Evolutionary conservation across 2,329 filamentous ascomycete species (phyloP).

Genomic region (Akanthomyces muscarius): DNA sequence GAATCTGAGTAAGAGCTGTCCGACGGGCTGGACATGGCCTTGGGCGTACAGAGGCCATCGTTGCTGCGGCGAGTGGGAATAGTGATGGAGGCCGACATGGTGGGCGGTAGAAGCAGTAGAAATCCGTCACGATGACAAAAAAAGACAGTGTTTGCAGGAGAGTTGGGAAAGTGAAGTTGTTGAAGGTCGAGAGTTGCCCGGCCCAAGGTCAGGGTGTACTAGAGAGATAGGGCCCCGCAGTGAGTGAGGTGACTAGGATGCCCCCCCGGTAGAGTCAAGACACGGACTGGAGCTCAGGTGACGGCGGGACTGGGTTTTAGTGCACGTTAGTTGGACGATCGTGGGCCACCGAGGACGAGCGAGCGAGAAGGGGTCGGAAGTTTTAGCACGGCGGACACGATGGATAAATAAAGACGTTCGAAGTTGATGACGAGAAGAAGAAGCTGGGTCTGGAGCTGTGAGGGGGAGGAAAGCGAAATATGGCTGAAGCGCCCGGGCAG

Average conservation of each 20-base stretch:
- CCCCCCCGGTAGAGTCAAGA: neutral
- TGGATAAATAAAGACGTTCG: neutral
- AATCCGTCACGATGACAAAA: neutral
- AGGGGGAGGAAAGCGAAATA: neutral
- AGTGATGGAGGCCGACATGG: constrained; percentile 65
- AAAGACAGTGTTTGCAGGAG: neutral
- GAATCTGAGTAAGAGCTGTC: constrained; percentile 38
- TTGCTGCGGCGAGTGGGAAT: constrained; percentile 52
- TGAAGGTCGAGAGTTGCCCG: constrained; percentile 13
- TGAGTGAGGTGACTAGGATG: constrained; percentile 6
- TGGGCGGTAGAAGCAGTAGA: constrained; percentile 21
- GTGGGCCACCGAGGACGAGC: neutral
- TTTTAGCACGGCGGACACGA: neutral
- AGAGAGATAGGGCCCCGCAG: constrained; percentile 11
- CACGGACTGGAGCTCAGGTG: constrained; percentile 13
- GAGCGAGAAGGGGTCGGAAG: neutral
- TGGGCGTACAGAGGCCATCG: constrained; percentile 36
- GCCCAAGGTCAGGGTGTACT: neutral
- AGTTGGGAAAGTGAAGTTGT: constrained; percentile 9
- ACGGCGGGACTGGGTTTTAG: neutral
- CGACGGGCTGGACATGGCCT: constrained; percentile 46
- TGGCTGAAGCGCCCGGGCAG: neutral
- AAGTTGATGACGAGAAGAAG: neutral
- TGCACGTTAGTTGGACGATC: neutral
- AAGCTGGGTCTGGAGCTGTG: too few species aligned